Percentiles rank a stretch among this genome's conserved stretches.
phyloP scores from a whole-genome alignment of 345 rosid genomes.

The Syzygium aqueum region DNA sequence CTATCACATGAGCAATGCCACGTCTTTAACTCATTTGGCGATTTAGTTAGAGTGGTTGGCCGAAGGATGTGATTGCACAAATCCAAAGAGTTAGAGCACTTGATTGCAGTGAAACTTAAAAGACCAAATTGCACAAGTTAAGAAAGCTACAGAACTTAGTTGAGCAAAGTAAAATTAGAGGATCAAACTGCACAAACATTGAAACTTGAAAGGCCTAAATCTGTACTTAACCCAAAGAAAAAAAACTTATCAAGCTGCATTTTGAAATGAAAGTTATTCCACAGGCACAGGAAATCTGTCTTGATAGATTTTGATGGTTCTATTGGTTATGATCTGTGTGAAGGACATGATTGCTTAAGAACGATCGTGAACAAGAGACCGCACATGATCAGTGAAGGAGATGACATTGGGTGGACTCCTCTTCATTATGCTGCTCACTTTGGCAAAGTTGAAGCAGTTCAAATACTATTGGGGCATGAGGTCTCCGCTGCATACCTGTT shows the following conservation, averaged over 20 bases:
- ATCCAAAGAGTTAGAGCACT: not conserved
- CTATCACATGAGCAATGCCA: not conserved
- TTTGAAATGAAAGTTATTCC: not conserved
- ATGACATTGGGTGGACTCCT: conserved; percentile 13
- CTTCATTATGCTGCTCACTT: conserved; percentile 15
- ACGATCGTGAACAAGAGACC: conserved; percentile 7
- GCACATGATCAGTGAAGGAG: conserved; percentile 6
- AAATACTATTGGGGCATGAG: not conserved
- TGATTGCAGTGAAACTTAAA: not conserved
- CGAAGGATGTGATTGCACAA: not conserved
- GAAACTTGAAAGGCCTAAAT: not conserved
- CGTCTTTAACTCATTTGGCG: not conserved
- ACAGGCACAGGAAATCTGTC: not conserved
- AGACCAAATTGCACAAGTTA: not conserved
- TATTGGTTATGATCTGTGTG: not conserved
- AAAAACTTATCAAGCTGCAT: not conserved
- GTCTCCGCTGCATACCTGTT: conserved; percentile 7
- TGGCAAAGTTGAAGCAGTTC: conserved; percentile 3
- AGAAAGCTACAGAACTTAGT: not conserved
- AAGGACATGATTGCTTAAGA: not conserved
- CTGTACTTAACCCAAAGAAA: not conserved
- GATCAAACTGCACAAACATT: not conserved
- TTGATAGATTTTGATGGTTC: not conserved
- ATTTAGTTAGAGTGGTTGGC: not conserved
- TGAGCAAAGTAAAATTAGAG: not conserved